phyloP scores from a whole-genome alignment of 208 protist species.

The Phytomonas francai region DNA sequence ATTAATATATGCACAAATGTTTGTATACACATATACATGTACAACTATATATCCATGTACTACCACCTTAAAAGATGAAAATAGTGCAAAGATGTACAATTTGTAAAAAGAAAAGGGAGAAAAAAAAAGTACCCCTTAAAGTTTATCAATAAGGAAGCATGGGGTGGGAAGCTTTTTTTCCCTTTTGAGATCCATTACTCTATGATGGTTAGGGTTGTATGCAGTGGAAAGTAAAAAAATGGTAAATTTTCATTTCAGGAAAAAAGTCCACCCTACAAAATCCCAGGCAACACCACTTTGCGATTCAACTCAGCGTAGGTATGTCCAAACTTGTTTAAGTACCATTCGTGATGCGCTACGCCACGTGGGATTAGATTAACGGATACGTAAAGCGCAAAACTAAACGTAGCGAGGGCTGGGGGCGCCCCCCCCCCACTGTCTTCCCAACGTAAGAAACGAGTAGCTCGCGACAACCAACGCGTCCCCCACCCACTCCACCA shows the following conservation, averaged over 20 bases:
- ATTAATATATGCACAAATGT: neutral
- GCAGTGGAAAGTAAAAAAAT: neutral
- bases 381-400: conserved; percentile 59
- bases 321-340: conserved; percentile 41
- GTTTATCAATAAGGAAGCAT: neutral
- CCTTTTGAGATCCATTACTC: too few relatives aligned
- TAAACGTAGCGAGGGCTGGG: conserved; percentile 30
- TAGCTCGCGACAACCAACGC: conserved; percentile 22
- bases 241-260: too few relatives aligned
- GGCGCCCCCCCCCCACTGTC: conserved; percentile 8
- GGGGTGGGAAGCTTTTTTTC: too few relatives aligned
- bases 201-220: too few relatives aligned
- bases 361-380: conserved; percentile 66
- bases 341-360: conserved; percentile 62
- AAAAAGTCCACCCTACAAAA: conserved; percentile 14
- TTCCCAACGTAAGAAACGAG: conserved; percentile 1
- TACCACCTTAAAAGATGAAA: conserved; percentile 9
- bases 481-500: conserved; percentile 73
- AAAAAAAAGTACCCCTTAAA: neutral
- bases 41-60: too few relatives aligned
- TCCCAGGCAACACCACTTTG: conserved; percentile 27
- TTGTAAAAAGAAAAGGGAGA: conserved; percentile 9
- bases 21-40: too few relatives aligned
- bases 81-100: conserved; percentile 13
- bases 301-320: conserved; percentile 34